These are phyloP conservation scores for Pseudocercospora ulei DNA, from an alignment of 2,329 filamentous ascomycete genomes.

Conservation along the genomic window DNA sequence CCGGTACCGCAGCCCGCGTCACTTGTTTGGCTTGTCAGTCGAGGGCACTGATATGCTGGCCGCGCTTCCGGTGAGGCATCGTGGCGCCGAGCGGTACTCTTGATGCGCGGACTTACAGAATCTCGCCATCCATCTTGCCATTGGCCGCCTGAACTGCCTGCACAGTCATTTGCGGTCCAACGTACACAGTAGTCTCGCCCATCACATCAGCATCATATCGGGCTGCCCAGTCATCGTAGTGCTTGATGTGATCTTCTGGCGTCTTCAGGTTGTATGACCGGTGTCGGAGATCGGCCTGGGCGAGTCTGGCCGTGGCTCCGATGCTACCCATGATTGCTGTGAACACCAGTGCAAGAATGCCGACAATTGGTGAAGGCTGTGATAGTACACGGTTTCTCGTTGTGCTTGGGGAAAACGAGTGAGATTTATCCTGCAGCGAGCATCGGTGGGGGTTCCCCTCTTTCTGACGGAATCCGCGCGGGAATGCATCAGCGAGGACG, in stretches of 20 bases:
- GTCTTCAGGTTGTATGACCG: constrained; percentile 5
- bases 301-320: constrained; percentile 1
- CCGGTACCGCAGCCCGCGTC: constrained; percentile 15
- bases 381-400: neutral
- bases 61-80: too few relatives aligned
- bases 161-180: constrained; percentile 32
- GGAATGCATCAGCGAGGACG: constrained; percentile 3
- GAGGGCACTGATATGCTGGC: too few relatives aligned
- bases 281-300: constrained; percentile 3
- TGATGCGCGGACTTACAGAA: constrained; percentile 9
- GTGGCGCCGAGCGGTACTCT: too few relatives aligned
- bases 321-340: constrained; percentile 7
- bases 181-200: constrained; percentile 34
- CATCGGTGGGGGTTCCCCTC: constrained; percentile 6
- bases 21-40: too few relatives aligned
- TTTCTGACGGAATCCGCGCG: constrained; percentile 5
- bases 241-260: constrained; percentile 9
- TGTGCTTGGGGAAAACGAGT: neutral
- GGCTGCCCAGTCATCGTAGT: constrained; percentile 44
- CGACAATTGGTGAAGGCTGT: neutral
- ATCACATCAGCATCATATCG: constrained; percentile 40
- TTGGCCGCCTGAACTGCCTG: constrained; percentile 12
- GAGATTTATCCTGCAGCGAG: constrained; percentile 1
- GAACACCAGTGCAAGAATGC: constrained; percentile 1
- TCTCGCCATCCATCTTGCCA: constrained; percentile 16